Conservation (phyloP, 768 basidiomycete species). For the Lanmaoa rubissima region DNA sequence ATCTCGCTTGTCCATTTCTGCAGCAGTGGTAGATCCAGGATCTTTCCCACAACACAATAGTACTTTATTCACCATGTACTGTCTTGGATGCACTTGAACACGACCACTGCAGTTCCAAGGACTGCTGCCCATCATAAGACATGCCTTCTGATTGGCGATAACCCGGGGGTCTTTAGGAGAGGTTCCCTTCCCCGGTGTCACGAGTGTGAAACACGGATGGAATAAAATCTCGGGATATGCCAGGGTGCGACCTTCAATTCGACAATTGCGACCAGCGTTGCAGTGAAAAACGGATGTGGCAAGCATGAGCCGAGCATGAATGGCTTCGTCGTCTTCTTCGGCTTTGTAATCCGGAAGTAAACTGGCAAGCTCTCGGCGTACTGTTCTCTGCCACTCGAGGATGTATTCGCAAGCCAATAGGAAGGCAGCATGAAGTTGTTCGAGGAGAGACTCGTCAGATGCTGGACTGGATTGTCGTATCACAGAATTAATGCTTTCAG, state of each 20-base stretch:
- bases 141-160: slow-evolving; percentile 24
- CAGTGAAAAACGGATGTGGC: slow-evolving; percentile 30
- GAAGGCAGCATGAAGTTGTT: slow-evolving; percentile 21
- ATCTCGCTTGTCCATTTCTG: slow-evolving; percentile 28
- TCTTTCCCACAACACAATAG: slow-evolving; percentile 23
- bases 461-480: slow-evolving; percentile 21
- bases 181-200: slow-evolving; percentile 3
- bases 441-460: slow-evolving; percentile 10
- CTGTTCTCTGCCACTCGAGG: slow-evolving; percentile 26
- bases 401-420: slow-evolving; percentile 14
- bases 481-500: slow-evolving; percentile 20
- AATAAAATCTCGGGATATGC: slow-evolving; percentile 28
- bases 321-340: slow-evolving; percentile 15
- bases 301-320: slow-evolving; percentile 25
- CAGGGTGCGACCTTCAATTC: slow-evolving; percentile 12
- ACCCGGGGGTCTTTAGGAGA: slow-evolving; percentile 19
- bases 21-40: slow-evolving; percentile 19
- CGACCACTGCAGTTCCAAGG: slow-evolving; percentile 23
- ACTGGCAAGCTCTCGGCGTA: slow-evolving; percentile 27
- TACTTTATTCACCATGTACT: slow-evolving; percentile 12
- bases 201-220: slow-evolving; percentile 27
- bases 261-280: slow-evolving; percentile 13
- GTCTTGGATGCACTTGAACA: slow-evolving; percentile 22
- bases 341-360: slow-evolving; percentile 23
- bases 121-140: slow-evolving; percentile 22